Evolutionary conservation across 129 eudicot species (phyloP).

Genomic region (Artemisia annua): DNA sequence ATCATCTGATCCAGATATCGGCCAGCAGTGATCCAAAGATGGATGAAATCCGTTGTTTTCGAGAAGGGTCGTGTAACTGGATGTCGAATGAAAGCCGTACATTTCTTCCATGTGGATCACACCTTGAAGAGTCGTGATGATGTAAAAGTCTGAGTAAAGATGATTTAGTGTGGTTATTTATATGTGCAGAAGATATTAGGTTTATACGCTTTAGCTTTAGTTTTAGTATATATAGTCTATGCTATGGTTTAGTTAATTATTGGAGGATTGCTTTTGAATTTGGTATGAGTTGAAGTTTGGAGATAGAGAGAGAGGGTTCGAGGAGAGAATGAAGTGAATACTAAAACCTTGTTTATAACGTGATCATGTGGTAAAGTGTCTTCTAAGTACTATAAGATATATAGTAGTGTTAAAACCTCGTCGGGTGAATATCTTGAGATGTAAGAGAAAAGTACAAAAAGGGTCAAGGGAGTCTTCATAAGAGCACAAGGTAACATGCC

Average conservation of each 20-base stretch:
- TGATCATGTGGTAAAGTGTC: no score
- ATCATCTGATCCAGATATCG: conserved; percentile 52
- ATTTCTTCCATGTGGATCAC: conserved; percentile 58
- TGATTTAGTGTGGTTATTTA: background rate
- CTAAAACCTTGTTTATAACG: background rate
- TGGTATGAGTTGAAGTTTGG: conserved; percentile 30
- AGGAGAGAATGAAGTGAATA: no score
- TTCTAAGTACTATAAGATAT: no score
- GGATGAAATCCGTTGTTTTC: conserved; percentile 44
- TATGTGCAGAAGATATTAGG: conserved; percentile 25
- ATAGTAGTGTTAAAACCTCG: no score
- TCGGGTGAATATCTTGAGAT: no score
- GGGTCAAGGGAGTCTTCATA: no score
- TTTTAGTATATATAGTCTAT: background rate
- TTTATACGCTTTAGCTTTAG: conserved; percentile 21
- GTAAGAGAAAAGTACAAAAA: no score
- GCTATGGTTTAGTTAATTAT: conserved; percentile 1
- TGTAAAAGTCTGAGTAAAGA: background rate
- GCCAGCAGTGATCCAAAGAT: conserved; percentile 37
- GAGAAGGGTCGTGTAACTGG: conserved; percentile 51
- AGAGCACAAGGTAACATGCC: no score
- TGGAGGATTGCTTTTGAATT: conserved; percentile 32
- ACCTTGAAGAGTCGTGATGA: no score
- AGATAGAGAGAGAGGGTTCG: conserved; percentile 12
- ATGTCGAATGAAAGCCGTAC: conserved; percentile 50